Evolutionary conservation across 169 alveolate genomes (phyloP).

Genomic region (Cryptosporidium canis): DNA sequence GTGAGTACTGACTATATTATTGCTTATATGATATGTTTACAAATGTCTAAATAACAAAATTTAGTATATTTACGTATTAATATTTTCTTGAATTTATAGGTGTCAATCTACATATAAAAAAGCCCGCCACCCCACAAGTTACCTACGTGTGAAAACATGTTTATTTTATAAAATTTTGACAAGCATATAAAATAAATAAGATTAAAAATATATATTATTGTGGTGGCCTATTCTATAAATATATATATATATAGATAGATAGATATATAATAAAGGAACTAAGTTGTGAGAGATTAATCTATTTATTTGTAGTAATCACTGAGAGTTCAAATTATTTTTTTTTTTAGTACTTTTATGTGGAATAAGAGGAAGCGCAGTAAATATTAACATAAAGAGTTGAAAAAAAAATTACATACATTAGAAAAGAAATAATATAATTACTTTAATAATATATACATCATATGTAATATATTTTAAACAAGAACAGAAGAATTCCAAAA

Average conservation of each 20-base stretch:
- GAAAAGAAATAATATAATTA: background rate
- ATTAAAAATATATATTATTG: background rate
- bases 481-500: background rate
- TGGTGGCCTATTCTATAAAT: background rate
- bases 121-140: slow-evolving; percentile 73
- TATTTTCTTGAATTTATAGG: background rate
- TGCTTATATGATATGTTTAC: no score
- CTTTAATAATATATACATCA: background rate
- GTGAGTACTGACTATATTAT: background rate
- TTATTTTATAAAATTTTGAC: slow-evolving; percentile 45
- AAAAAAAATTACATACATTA: background rate
- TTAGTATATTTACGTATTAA: background rate
- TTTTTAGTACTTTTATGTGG: slow-evolving; percentile 30
- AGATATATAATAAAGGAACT: background rate
- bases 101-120: background rate
- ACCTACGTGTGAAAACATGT: slow-evolving; percentile 57
- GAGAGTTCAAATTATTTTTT: background rate
- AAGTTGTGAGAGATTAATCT: background rate
- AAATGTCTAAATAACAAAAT: background rate
- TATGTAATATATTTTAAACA: background rate
- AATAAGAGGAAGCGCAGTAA: background rate
- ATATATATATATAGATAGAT: background rate
- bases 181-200: slow-evolving; percentile 23
- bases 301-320: background rate
- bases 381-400: background rate